Evolutionary conservation across 2,329 filamentous ascomycete species (phyloP).

Genomic region (Penicillium sp.): DNA sequence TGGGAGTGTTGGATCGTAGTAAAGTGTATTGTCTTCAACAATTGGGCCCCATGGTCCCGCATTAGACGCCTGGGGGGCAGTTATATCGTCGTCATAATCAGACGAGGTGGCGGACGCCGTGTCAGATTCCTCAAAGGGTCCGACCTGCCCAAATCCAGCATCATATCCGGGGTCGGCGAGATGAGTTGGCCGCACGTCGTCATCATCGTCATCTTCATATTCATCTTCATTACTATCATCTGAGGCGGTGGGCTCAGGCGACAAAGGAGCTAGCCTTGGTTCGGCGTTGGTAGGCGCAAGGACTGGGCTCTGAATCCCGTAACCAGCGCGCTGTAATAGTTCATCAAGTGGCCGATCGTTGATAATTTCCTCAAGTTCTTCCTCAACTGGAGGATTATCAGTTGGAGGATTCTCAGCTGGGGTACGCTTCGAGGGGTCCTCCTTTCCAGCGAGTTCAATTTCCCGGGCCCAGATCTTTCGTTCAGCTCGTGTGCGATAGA

Average conservation of each 20-base stretch:
- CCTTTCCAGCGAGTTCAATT: slow-evolving; percentile 39
- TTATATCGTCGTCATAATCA: slow-evolving; percentile 8
- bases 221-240: slow-evolving; percentile 19
- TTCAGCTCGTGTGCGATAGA: slow-evolving; percentile 60
- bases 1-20: slow-evolving; percentile 46
- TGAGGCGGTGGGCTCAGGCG: slow-evolving; percentile 16
- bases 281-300: slow-evolving; percentile 20
- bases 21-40: background rate
- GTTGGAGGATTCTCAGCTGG: slow-evolving; percentile 20
- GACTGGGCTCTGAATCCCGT: slow-evolving; percentile 30
- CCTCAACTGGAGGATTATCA: slow-evolving; percentile 25
- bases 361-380: slow-evolving; percentile 20
- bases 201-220: slow-evolving; percentile 21
- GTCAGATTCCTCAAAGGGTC: slow-evolving; percentile 15
- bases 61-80: slow-evolving; percentile 1
- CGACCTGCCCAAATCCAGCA: slow-evolving; percentile 9
- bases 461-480: slow-evolving; percentile 55
- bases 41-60: background rate
- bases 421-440: slow-evolving; percentile 28
- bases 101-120: slow-evolving; percentile 20
- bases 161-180: slow-evolving; percentile 22
- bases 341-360: slow-evolving; percentile 42
- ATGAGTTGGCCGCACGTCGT: slow-evolving; percentile 23
- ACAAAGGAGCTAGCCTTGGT: slow-evolving; percentile 2
- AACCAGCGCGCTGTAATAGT: slow-evolving; percentile 44